Evolutionary conservation across 805 yeast species (phyloP).

Genomic region (Kurtzmaniella fragi): DNA sequence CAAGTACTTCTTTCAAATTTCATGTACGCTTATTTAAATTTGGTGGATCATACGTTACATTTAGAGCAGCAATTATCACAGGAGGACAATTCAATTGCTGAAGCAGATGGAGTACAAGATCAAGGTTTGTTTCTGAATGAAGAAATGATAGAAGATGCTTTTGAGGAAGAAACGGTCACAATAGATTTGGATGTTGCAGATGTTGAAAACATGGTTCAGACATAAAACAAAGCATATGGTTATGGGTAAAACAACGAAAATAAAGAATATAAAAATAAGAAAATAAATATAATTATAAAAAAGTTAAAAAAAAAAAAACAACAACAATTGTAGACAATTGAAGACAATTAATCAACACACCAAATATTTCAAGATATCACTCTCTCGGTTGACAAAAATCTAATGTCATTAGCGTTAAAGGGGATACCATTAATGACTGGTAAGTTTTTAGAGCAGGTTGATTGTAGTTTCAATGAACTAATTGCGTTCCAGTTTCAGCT

Average conservation of each 20-base stretch:
- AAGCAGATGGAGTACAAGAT: slow-evolving; percentile 4
- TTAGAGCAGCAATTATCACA: slow-evolving; percentile 49
- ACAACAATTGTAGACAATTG: too few species aligned
- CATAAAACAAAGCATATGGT: background rate
- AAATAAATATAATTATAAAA: background rate
- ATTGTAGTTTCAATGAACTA: too few species aligned
- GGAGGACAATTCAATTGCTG: slow-evolving; percentile 7
- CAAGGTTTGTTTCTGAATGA: slow-evolving; percentile 1
- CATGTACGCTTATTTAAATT: slow-evolving; percentile 94
- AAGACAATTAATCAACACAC: too few species aligned
- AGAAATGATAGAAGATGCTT: slow-evolving; percentile 6
- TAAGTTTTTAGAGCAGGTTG: too few species aligned
- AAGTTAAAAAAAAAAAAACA: background rate
- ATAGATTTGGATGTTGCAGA: slow-evolving; percentile 17
- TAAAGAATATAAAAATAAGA: slow-evolving; percentile 1
- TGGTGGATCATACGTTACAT: slow-evolving; percentile 87
- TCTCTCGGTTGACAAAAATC: too few species aligned
- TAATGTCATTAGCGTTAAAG: too few species aligned
- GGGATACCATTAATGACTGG: too few species aligned
- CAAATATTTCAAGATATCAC: too few species aligned
- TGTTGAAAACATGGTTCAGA: slow-evolving; percentile 1
- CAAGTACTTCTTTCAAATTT: slow-evolving; percentile 91
- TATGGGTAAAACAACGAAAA: background rate
- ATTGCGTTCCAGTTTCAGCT: too few species aligned
- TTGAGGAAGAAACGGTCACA: slow-evolving; percentile 10